Evolutionary conservation across 2,329 filamentous ascomycete species (phyloP).

Genomic region (Coniochaeta pulveracea): DNA sequence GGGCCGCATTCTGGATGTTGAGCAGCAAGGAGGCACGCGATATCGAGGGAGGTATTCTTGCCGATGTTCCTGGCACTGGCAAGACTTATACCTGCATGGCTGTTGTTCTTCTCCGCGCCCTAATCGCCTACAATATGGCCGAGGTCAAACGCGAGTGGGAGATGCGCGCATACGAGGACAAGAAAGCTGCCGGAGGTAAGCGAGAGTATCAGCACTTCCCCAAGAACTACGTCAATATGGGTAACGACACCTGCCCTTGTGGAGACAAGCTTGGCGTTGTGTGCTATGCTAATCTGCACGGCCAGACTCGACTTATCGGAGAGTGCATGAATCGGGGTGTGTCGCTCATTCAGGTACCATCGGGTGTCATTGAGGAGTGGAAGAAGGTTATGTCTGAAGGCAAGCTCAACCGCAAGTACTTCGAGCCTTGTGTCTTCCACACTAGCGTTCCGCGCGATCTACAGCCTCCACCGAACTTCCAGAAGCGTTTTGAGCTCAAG

Average conservation of each 20-base stretch:
- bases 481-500: slow-evolving; percentile 10
- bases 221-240: not conserved
- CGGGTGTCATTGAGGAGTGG: slow-evolving; percentile 13
- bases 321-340: slow-evolving; percentile 10
- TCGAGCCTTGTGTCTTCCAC: slow-evolving; percentile 12
- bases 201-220: slow-evolving; percentile 1
- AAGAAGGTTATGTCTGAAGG: slow-evolving; percentile 9
- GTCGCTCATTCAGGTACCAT: slow-evolving; percentile 11
- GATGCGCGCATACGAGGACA: not conserved
- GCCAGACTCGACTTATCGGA: slow-evolving; percentile 11
- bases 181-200: not conserved
- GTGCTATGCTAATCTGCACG: slow-evolving; percentile 13
- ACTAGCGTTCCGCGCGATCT: slow-evolving; percentile 4
- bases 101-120: not conserved
- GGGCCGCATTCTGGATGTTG: slow-evolving; percentile 14
- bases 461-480: slow-evolving; percentile 9
- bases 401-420: slow-evolving; percentile 8
- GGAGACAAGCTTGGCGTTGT: slow-evolving; percentile 12
- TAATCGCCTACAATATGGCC: slow-evolving; percentile 3
- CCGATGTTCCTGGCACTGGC: slow-evolving; percentile 9
- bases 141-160: slow-evolving; percentile 3
- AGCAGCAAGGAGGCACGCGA: slow-evolving; percentile 9
- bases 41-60: slow-evolving; percentile 11
- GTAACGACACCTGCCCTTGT: slow-evolving; percentile 9
- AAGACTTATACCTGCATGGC: slow-evolving; percentile 2